Conservation (phyloP, 306 rosid genomes). For the Castanea crenata region DNA sequence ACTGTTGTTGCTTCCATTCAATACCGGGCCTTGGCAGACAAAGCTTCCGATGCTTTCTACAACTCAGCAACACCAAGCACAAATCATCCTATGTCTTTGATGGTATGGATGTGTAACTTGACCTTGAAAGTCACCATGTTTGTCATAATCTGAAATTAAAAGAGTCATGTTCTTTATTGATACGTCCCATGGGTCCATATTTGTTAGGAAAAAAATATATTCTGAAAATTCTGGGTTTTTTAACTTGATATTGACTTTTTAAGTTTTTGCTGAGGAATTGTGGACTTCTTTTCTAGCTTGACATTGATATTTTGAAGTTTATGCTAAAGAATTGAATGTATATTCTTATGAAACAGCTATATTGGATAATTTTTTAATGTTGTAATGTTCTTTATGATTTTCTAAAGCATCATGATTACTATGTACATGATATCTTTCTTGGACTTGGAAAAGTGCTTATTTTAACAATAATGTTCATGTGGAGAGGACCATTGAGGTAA, state of each 20-base stretch:
- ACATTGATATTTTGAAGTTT: neutral
- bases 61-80: slow-evolving; percentile 53
- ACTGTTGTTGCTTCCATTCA: slow-evolving; percentile 58
- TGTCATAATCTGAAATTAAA: neutral
- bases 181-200: neutral
- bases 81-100: slow-evolving; percentile 58
- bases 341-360: neutral
- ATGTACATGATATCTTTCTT: neutral
- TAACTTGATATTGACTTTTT: neutral
- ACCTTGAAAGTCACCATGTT: neutral
- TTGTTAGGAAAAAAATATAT: neutral
- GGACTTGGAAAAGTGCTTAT: neutral
- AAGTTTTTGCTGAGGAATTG: neutral
- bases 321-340: too few species aligned
- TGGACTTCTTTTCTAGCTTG: neutral
- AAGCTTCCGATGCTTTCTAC: slow-evolving; percentile 55
- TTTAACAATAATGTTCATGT: too few species aligned
- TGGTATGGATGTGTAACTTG: slow-evolving; percentile 32
- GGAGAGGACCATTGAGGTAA: too few species aligned
- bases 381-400: neutral
- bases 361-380: neutral
- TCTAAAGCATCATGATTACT: too few species aligned
- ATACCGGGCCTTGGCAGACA: slow-evolving; percentile 50
- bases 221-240: neutral
- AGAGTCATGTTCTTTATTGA: neutral